Percentiles rank a stretch among this genome's conserved stretches.
Conservation (phyloP, 805 yeast species). For the Candida nemodendra region DNA sequence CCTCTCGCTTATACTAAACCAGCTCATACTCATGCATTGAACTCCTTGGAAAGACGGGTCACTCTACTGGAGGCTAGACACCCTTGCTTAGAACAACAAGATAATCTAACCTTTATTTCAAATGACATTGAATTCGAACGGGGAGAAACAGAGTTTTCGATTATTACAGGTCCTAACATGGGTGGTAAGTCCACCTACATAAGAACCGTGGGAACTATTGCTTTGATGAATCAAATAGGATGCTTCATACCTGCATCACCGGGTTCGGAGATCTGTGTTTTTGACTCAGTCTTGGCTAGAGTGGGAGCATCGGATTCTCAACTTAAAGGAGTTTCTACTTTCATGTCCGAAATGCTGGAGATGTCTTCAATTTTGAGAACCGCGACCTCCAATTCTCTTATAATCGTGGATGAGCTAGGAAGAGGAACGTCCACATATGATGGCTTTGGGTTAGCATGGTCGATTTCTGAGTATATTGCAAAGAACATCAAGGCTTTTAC, state of each 20-base stretch:
- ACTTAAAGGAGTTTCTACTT: constrained; percentile 93
- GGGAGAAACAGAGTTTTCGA: constrained; percentile 62
- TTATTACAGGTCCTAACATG: constrained; percentile 96
- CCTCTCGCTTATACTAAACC: constrained; percentile 83
- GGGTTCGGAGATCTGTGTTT: constrained; percentile 75
- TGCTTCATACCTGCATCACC: constrained; percentile 77
- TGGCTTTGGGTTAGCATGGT: constrained; percentile 98
- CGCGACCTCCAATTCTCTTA: constrained; percentile 74
- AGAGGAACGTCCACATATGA: constrained; percentile 94
- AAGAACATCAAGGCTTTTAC: constrained; percentile 71
- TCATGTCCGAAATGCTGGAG: constrained; percentile 95
- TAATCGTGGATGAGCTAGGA: constrained; percentile 93
- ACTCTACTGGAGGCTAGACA: constrained; percentile 78
- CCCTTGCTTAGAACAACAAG: constrained; percentile 92
- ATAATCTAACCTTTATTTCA: constrained; percentile 84
- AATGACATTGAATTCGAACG: constrained; percentile 76
- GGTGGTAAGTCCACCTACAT: constrained; percentile 96
- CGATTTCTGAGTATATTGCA: constrained; percentile 85
- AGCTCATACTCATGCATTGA: constrained; percentile 46
- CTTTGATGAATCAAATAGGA: constrained; percentile 86
- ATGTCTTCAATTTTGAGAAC: constrained; percentile 82
- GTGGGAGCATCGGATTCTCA: constrained; percentile 99
- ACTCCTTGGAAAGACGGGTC: constrained; percentile 48
- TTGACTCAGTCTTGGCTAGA: constrained; percentile 90
- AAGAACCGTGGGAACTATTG: constrained; percentile 83